These are phyloP conservation scores for Chaetoceros tenuissimus DNA, from an alignment of 108 stramenopile genomes.

Conservation along the genomic window DNA sequence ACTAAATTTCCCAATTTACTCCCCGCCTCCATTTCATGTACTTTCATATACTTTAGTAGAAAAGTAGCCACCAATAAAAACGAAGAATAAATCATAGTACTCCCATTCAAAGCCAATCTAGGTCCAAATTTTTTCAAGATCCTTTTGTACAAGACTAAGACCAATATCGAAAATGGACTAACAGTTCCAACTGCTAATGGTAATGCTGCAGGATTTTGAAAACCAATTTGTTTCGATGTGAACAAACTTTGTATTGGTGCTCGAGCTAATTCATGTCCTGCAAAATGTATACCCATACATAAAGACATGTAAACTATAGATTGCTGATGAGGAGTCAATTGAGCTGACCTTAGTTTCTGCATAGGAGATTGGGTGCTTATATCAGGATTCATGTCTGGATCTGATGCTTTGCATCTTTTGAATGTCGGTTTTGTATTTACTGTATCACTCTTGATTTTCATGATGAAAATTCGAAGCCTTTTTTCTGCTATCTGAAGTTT, in stretches of 20 bases:
- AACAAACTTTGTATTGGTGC: constrained; percentile 63
- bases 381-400: no score
- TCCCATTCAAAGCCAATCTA: constrained; percentile 39
- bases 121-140: constrained; percentile 54
- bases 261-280: constrained; percentile 68
- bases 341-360: no score
- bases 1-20: background rate
- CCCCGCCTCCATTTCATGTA: constrained; percentile 7
- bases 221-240: constrained; percentile 65
- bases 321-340: background rate
- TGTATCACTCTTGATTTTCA: no score
- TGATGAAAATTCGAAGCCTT: no score
- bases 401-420: no score
- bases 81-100: constrained; percentile 28
- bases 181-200: constrained; percentile 73
- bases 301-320: background rate
- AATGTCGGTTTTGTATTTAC: no score
- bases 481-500: no score
- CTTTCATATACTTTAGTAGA: background rate
- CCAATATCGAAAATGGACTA: constrained; percentile 41
- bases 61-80: background rate
- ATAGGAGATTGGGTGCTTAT: no score
- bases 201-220: constrained; percentile 43
- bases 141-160: constrained; percentile 44
- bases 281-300: constrained; percentile 69